A percentile compares a stretch with the other conserved stretches of the same genome.
Conservation (phyloP, 1,284 basidiomycete genomes). For the Ganoderma leucocontextum region DNA sequence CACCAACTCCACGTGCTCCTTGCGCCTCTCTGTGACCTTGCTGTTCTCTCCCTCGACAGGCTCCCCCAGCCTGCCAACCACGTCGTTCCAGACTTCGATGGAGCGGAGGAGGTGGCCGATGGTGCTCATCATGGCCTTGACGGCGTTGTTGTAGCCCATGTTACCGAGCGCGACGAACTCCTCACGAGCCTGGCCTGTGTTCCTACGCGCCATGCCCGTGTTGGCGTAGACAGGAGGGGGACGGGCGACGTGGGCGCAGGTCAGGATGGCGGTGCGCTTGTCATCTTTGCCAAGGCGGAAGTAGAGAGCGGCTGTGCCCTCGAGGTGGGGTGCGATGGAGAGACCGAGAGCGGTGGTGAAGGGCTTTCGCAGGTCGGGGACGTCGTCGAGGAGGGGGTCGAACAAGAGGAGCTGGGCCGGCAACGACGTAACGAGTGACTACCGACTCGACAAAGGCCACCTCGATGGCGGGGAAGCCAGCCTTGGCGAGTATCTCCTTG, state of each 20-base stretch:
- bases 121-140: slow-evolving; percentile 40
- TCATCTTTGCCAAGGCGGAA: slow-evolving; percentile 39
- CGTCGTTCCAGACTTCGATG: background rate
- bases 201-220: slow-evolving; percentile 37
- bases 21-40: slow-evolving; percentile 36
- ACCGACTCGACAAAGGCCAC: slow-evolving; percentile 35
- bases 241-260: slow-evolving; percentile 45
- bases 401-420: slow-evolving; percentile 42
- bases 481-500: slow-evolving; percentile 34
- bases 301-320: slow-evolving; percentile 47
- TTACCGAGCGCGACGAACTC: slow-evolving; percentile 47
- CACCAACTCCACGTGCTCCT: slow-evolving; percentile 38
- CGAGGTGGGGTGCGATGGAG: slow-evolving; percentile 40
- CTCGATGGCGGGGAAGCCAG: slow-evolving; percentile 38
- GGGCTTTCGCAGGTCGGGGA: slow-evolving; percentile 38
- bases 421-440: slow-evolving; percentile 20
- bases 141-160: slow-evolving; percentile 40
- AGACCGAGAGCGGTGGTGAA: slow-evolving; percentile 49
- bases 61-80: slow-evolving; percentile 33
- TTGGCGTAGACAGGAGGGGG: slow-evolving; percentile 34
- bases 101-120: background rate
- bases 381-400: slow-evolving; percentile 34
- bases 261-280: slow-evolving; percentile 43
- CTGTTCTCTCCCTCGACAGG: slow-evolving; percentile 36
- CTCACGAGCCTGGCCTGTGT: slow-evolving; percentile 41